phyloP scores from a whole-genome alignment of 345 rosid genomes.

The Lumnitzera racemosa region DNA sequence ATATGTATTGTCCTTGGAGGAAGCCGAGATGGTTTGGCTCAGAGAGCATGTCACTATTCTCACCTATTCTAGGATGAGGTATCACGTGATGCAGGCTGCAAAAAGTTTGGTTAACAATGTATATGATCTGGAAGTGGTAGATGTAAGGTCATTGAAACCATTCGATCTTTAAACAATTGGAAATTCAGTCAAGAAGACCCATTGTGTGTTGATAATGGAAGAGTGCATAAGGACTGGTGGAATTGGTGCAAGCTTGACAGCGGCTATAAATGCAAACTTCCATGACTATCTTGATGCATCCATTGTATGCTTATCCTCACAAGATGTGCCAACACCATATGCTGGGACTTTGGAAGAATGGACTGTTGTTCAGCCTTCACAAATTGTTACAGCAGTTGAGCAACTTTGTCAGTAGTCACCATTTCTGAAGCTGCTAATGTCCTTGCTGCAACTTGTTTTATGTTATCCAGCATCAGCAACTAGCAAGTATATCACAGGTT shows the following conservation, averaged over 20 bases:
- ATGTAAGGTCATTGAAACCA: constrained; percentile 84
- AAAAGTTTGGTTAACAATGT: constrained; percentile 88
- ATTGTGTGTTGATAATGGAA: constrained; percentile 83
- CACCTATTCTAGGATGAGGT: constrained; percentile 93
- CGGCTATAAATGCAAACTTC: constrained; percentile 83
- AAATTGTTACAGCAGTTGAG: constrained; percentile 89
- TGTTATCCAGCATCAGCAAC: no score
- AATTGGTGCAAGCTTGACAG: constrained; percentile 89
- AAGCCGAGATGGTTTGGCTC: constrained; percentile 95
- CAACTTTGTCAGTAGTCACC: constrained; percentile 62
- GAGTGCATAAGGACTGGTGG: constrained; percentile 98
- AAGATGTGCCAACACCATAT: constrained; percentile 92
- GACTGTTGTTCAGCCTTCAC: constrained; percentile 92
- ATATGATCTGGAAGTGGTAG: constrained; percentile 90
- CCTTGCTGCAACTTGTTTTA: no score
- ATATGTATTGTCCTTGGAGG: constrained; percentile 79
- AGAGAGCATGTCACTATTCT: constrained; percentile 83
- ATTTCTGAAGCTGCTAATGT: no score
- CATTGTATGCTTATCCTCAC: constrained; percentile 83
- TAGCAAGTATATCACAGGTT: no score
- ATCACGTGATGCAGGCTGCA: constrained; percentile 96
- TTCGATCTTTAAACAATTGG: constrained; percentile 86
- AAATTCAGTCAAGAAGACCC: constrained; percentile 89
- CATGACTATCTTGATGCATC: constrained; percentile 91
- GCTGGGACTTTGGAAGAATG: constrained; percentile 86